Base-by-base conservation (phyloP, 129 eudicot genomes). In the Flaveria trinervia region DNA sequence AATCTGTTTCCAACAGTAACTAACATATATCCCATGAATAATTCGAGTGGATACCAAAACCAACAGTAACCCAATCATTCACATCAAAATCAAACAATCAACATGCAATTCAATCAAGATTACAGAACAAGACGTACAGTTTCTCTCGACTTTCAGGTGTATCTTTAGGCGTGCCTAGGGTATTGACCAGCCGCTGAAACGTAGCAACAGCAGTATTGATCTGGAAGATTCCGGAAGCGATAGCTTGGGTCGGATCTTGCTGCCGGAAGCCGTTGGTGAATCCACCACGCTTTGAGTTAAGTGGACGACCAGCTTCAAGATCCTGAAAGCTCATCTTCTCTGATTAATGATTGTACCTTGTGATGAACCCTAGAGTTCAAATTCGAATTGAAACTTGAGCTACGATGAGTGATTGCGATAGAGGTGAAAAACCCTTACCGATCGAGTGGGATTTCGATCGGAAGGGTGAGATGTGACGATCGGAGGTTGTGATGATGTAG, bases 191-290 rank as follows among this genome's bases (percentile, higher is more conserved):
- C 62, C 98, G 82, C 78, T 93, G 98, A 73, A 93, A 93, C 43
- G 96, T 86, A 30, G 92, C 83, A n/a, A 93, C 96, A 18, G 96
- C 85, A 3, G 98, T 93, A 57, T 87, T 93, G 80, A 93, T 90
- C 87, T 93, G 98, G 82, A 93, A 93, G 18, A 93, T 93, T 49
- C 98, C 96, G n/a, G 98, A 93, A 70, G 90, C 98, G 28, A 93
- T 94, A 9, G 90, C 92, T 74, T 90, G 98, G 2, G 95, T 90
- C n/a, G 98, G 92, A 71, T 93, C 98, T 56, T 86, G 93, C 48
- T 85, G 77, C 72, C 70, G 69, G 36, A 45, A 81, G 65, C 86
- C 90, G 54, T 89, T 92, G 1, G 54, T 50, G 57, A 76, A 72
- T 22, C 84, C 92, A 3, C 73, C 86, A 18, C 91, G 77, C 54